A percentile compares a stretch with the other conserved stretches of the same genome.
These are phyloP conservation scores for Ceratonia siliqua DNA, from an alignment of 306 rosid species.

Conservation along the genomic window DNA sequence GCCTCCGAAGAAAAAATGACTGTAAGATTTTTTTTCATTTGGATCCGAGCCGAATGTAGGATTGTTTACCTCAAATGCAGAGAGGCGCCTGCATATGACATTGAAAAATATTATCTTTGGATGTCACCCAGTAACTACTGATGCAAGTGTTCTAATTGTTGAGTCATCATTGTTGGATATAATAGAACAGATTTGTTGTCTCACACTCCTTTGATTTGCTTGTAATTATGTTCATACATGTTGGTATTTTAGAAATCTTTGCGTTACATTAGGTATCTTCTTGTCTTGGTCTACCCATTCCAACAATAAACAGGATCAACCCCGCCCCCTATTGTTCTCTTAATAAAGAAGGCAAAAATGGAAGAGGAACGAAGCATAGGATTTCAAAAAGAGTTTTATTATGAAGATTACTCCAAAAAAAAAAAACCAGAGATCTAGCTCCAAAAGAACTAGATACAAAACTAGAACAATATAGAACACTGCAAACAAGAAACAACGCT, in stretches of 20 bases:
- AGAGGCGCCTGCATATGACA: background rate
- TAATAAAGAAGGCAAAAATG: no score
- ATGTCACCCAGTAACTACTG: background rate
- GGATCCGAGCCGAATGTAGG: background rate
- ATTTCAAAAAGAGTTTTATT: no score
- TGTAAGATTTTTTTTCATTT: no score
- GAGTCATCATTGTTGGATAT: background rate
- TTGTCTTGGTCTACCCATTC: no score
- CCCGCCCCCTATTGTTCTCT: no score
- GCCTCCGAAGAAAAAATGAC: conserved; percentile 2
- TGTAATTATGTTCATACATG: background rate
- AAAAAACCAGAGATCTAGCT: conserved; percentile 11
- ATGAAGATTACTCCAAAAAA: no score
- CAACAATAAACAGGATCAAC: no score
- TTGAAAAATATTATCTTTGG: conserved; percentile 14
- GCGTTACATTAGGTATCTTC: no score
- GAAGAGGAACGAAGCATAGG: no score
- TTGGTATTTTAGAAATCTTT: background rate
- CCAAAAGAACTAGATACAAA: conserved; percentile 14
- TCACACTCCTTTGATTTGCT: background rate
- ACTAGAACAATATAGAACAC: conserved; percentile 28
- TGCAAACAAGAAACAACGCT: conserved; percentile 34
- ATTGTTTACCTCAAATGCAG: conserved; percentile 2
- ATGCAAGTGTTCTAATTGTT: background rate
- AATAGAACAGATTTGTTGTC: conserved; percentile 12